Base-by-base conservation (phyloP, 73 alveolate genomes). In the Stentor coeruleus region DNA sequence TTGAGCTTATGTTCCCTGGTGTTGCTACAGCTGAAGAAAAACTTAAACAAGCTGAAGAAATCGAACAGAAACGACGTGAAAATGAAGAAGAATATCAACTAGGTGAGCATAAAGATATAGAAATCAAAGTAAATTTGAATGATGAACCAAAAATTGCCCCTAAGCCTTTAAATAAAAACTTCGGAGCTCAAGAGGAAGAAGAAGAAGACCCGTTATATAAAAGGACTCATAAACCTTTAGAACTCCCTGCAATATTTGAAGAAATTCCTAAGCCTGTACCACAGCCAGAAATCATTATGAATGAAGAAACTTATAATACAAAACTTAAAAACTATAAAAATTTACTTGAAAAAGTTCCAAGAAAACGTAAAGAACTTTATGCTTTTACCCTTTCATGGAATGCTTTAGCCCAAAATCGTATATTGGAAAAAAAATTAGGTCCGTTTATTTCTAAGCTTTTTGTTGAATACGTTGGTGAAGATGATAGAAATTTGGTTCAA, bases 1-100 rank as follows among this genome's bases (percentile, higher is more conserved):
- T 75, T 40, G 74, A 75, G 38, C 14, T 38, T 20, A 14, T 75
- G 30, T 39, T 39, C 58, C 83, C 83, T 75, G 83, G 83, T 0
- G 83, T 40, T 37, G 83, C 83, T n/a, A 75, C 83, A 37, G 59
- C 59, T 0, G 83, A 37, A 14, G 83, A 75, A 75, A 14, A n/a
- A n/a, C 38, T 20, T 20, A 75, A 75, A 38, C 72, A 75, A 40
- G 66, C 37, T 14, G 59, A 75, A 75, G 83, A 75, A 39, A 31
- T 75, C 0, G 59, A 75, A 38, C 33, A 66, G 2, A 15, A 40
- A 75, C 33, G 38, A 2, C 77, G n/a, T 26, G 79, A 66, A 66
- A 66, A 66, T 2, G 79, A 66, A 2, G 40, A 66, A 14, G 79
- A 66, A 33, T 66, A 66, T 33, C 20, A 20, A 2, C 39, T 66